These are phyloP conservation scores for Sindora glabra DNA, from an alignment of 306 rosid genomes.

Conservation along the genomic window DNA sequence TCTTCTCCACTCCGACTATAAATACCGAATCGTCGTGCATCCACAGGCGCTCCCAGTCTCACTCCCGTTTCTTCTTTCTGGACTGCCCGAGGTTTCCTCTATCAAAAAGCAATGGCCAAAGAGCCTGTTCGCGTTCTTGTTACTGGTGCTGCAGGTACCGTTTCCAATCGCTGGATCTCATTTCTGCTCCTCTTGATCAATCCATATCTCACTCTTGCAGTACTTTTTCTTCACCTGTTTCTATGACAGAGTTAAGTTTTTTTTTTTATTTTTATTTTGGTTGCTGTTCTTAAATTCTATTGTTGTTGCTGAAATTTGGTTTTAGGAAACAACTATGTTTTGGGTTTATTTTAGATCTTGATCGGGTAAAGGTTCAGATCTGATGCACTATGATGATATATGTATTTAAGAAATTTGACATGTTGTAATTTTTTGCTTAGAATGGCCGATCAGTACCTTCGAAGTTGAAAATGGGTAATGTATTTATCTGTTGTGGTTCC, in stretches of 20 bases:
- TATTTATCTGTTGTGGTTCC: background rate
- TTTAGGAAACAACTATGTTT: background rate
- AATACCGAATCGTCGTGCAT: too few relatives aligned
- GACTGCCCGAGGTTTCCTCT: too few relatives aligned
- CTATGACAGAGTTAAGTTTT: too few relatives aligned
- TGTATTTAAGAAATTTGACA: background rate
- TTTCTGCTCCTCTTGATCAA: conserved; percentile 8
- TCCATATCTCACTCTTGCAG: too few relatives aligned
- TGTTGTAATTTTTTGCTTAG: background rate
- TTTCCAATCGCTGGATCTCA: too few relatives aligned
- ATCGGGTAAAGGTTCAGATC: conserved; percentile 14
- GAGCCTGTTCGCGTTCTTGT: conserved; percentile 85
- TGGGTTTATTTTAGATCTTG: conserved; percentile 1
- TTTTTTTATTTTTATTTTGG: too few relatives aligned
- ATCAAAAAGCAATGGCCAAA: conserved; percentile 49
- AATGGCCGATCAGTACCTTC: background rate
- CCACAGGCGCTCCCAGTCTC: too few relatives aligned
- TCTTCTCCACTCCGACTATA: too few relatives aligned
- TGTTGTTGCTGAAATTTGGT: background rate
- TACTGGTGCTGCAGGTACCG: conserved; percentile 87
- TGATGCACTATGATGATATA: background rate
- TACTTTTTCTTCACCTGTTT: too few relatives aligned
- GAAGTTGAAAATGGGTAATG: background rate
- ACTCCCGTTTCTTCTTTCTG: too few relatives aligned
- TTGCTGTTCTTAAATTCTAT: too few relatives aligned